Evolutionary conservation across 2,329 filamentous ascomycete species (phyloP).

Genomic region (Helotiales sp.): DNA sequence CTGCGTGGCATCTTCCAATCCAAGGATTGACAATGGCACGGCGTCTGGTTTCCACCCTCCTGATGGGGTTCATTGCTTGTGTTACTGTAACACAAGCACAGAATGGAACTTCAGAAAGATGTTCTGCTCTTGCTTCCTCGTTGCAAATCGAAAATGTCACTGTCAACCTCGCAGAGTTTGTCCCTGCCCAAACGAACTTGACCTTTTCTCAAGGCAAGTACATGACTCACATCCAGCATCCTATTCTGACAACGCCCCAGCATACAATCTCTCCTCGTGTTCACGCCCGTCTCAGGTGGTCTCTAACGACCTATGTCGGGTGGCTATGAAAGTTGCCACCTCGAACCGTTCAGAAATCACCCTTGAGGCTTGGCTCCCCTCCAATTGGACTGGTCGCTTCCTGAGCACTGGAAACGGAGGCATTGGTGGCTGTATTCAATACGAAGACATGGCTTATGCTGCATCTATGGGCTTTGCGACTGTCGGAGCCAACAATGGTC

Average conservation of each 20-base stretch:
- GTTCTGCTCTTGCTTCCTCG: not conserved
- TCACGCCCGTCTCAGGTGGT: not conserved
- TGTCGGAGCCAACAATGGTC: constrained; percentile 24
- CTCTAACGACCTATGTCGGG: not conserved
- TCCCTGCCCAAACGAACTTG: not conserved
- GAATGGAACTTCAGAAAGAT: not conserved
- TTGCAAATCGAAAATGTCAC: not conserved
- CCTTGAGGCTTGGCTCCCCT: not conserved
- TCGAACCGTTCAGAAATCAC: not conserved
- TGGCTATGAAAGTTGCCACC: not conserved
- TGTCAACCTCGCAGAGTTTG: not conserved
- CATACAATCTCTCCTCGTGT: not conserved
- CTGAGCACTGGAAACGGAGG: not conserved
- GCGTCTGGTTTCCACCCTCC: not conserved
- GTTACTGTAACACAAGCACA: not conserved
- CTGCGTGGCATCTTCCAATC: no score
- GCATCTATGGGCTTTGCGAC: not conserved
- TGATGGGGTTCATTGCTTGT: not conserved
- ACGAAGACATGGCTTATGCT: not conserved
- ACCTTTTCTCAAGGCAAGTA: not conserved
- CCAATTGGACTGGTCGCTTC: not conserved
- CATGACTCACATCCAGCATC: not conserved
- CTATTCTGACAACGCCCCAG: not conserved
- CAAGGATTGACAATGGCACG: not conserved
- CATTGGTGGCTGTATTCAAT: not conserved